Conservation (phyloP, 129 eudicot species). For the Heracleum sosnowskyi region DNA sequence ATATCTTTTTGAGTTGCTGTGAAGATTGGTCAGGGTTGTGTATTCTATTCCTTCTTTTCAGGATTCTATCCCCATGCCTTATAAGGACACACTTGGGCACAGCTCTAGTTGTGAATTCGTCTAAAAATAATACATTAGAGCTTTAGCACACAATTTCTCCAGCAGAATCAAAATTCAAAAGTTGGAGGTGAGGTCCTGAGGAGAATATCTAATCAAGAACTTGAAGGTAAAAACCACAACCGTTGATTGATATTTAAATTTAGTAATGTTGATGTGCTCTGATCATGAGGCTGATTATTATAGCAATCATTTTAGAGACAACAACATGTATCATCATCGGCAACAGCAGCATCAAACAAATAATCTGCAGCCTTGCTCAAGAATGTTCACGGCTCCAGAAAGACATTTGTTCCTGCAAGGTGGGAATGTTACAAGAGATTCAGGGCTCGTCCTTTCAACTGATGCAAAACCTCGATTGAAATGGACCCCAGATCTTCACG, state of each 20-base stretch:
- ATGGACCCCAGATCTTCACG: slow-evolving; percentile 95
- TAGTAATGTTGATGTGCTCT: slow-evolving; percentile 7
- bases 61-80: slow-evolving; percentile 78
- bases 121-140: slow-evolving; percentile 32
- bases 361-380: slow-evolving; percentile 50
- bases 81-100: slow-evolving; percentile 37
- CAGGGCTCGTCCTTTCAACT: slow-evolving; percentile 84
- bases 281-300: slow-evolving; percentile 22
- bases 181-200: neutral
- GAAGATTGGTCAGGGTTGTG: slow-evolving; percentile 38
- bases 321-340: slow-evolving; percentile 51
- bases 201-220: slow-evolving; percentile 14
- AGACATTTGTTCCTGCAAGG: slow-evolving; percentile 72
- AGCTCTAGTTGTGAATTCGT: slow-evolving; percentile 22
- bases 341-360: slow-evolving; percentile 46
- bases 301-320: slow-evolving; percentile 14
- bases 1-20: slow-evolving; percentile 35
- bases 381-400: slow-evolving; percentile 50
- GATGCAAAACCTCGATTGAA: slow-evolving; percentile 96
- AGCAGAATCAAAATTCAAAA: neutral
- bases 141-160: slow-evolving; percentile 4
- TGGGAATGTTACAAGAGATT: slow-evolving; percentile 43
- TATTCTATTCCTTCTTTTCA: slow-evolving; percentile 29
- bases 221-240: slow-evolving; percentile 40
- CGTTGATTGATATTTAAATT: neutral